Conservation (phyloP, 345 rosid species). For the Eucalyptus paniculata region DNA sequence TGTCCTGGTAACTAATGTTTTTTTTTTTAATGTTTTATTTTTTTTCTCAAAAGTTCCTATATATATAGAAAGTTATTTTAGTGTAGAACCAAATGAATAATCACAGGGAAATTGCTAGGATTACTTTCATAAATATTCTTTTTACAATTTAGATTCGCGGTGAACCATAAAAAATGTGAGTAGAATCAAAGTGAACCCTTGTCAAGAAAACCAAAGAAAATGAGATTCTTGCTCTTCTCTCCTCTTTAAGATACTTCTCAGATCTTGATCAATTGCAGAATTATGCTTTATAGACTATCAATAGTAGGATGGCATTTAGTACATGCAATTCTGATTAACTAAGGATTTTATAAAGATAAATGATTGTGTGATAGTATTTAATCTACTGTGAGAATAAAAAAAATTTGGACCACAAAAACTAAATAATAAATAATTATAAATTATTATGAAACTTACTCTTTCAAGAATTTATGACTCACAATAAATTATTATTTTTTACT, state of each 20-base stretch:
- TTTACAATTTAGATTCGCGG: no score
- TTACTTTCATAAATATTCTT: not conserved
- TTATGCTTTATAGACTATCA: not conserved
- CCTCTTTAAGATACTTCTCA: not conserved
- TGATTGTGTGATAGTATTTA: no score
- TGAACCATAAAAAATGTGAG: not conserved
- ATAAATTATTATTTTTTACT: no score
- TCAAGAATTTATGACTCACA: no score
- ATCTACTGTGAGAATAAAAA: no score
- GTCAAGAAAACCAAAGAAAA: not conserved
- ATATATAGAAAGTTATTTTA: not conserved
- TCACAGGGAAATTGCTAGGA: not conserved
- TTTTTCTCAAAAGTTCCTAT: not conserved
- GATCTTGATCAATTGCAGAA: not conserved
- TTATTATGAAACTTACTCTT: no score
- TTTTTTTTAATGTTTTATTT: not conserved
- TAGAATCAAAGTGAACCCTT: not conserved
- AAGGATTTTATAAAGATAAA: no score
- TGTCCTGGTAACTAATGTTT: not conserved
- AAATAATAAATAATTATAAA: no score
- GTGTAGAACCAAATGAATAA: fast-evolving
- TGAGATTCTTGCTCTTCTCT: not conserved
- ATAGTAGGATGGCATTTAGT: not conserved
- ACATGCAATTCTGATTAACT: not conserved
- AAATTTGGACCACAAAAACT: no score